Percentiles rank a stretch among this genome's conserved stretches.
phyloP scores from a whole-genome alignment of 306 rosid species.

The Geum urbanum region DNA sequence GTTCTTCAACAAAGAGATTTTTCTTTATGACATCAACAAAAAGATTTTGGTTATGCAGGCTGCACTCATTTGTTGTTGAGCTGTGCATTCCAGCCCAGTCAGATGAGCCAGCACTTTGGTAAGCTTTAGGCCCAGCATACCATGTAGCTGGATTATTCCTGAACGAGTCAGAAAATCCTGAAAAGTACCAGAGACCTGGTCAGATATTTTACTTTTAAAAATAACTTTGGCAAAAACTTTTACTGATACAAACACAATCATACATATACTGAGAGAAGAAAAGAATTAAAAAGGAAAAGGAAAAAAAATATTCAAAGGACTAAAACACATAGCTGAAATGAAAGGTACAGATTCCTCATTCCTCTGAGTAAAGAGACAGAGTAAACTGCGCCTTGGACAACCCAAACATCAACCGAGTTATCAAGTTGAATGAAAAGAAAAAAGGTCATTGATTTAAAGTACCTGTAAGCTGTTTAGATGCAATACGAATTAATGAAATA shows the following conservation, averaged over 20 bases:
- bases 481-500: neutral
- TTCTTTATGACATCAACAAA: constrained; percentile 21
- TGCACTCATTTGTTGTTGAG: constrained; percentile 26
- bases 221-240: neutral
- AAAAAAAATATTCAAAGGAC: neutral
- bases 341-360: neutral
- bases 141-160: constrained; percentile 30
- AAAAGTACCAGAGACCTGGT: constrained; percentile 25
- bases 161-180: constrained; percentile 39
- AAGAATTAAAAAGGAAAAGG: neutral
- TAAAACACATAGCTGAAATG: neutral
- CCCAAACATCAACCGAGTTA: too few species aligned
- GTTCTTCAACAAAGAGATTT: constrained; percentile 31
- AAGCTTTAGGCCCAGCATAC: constrained; percentile 31
- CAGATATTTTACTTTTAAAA: constrained; percentile 5
- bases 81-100: constrained; percentile 32
- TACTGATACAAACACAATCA: neutral
- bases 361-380: neutral
- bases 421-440: neutral
- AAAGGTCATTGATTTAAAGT: neutral
- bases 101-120: constrained; percentile 39
- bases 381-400: neutral
- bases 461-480: neutral
- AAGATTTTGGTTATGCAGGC: constrained; percentile 26
- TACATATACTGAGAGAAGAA: neutral